phyloP scores from a whole-genome alignment of 2,329 filamentous ascomycete genomes.

The Podosphaera aphanis region DNA sequence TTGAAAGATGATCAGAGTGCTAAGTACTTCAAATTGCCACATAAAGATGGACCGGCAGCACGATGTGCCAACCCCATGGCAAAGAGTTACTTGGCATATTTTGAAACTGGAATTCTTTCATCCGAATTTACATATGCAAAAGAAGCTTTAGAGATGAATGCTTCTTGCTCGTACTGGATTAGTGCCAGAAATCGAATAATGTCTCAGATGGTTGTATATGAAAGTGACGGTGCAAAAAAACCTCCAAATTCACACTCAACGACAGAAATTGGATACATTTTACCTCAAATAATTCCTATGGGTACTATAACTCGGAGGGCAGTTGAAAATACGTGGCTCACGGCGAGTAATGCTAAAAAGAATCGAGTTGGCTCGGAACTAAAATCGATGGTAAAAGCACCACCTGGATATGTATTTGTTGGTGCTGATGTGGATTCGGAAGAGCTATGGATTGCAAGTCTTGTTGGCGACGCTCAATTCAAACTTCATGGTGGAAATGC shows the following conservation, averaged over 20 bases:
- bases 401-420: constrained; percentile 76
- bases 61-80: constrained; percentile 73
- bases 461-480: constrained; percentile 87
- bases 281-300: constrained; percentile 95
- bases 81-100: constrained; percentile 74
- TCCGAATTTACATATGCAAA: constrained; percentile 82
- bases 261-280: constrained; percentile 46
- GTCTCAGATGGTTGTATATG: constrained; percentile 86
- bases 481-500: constrained; percentile 89
- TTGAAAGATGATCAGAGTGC: constrained; percentile 43
- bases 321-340: constrained; percentile 96
- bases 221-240: constrained; percentile 29
- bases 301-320: constrained; percentile 84
- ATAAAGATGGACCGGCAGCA: constrained; percentile 76
- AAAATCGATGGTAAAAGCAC: constrained; percentile 89
- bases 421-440: constrained; percentile 94
- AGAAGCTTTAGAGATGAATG: constrained; percentile 93
- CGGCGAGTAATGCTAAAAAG: constrained; percentile 86
- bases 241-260: constrained; percentile 5
- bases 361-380: constrained; percentile 92
- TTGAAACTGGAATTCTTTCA: constrained; percentile 68
- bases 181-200: constrained; percentile 79
- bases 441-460: constrained; percentile 91
- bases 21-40: constrained; percentile 77
- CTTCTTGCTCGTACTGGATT: constrained; percentile 97